Conservation (phyloP, 495 filamentous ascomycete species). For the Durotheca rogersii region DNA sequence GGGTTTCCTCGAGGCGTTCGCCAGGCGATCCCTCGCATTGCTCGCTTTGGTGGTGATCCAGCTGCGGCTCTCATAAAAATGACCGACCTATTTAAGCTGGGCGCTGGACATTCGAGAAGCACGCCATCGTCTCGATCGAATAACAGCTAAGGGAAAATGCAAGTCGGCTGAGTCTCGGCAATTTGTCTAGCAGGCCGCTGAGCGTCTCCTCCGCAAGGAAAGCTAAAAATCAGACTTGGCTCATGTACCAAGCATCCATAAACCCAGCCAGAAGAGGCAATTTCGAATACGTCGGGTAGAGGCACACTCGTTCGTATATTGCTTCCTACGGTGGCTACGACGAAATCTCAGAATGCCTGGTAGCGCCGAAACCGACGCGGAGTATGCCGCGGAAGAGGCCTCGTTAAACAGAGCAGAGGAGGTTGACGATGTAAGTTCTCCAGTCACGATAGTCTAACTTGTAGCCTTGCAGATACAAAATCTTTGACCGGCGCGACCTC, state of each 20-base stretch:
- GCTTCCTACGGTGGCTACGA: background rate
- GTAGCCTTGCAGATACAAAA: too few species aligned
- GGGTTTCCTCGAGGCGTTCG: too few species aligned
- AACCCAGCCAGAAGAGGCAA: background rate
- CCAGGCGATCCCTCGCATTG: too few species aligned
- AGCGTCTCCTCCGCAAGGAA: conserved; percentile 8
- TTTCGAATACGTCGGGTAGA: too few species aligned
- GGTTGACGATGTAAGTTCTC: conserved; percentile 58
- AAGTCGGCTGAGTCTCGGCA: conserved; percentile 22
- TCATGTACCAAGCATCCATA: background rate
- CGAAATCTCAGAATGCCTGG: conserved; percentile 10
- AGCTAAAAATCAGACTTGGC: background rate
- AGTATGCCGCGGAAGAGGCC: conserved; percentile 1
- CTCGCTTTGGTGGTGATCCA: too few species aligned
- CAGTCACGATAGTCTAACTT: too few species aligned
- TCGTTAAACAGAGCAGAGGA: conserved; percentile 51
- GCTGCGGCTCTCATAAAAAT: too few species aligned
- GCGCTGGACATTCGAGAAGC: conserved; percentile 9
- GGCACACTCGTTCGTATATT: conserved; percentile 1
- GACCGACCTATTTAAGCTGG: too few species aligned
- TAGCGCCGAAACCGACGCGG: conserved; percentile 7
- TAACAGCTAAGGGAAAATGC: conserved; percentile 12
- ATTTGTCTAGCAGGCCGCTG: too few species aligned
- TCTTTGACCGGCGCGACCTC: too few species aligned
- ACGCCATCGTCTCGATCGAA: conserved; percentile 22